Base-by-base conservation (phyloP, 2,329 filamentous ascomycete species). In the Emmonsiellopsis sp. region DNA sequence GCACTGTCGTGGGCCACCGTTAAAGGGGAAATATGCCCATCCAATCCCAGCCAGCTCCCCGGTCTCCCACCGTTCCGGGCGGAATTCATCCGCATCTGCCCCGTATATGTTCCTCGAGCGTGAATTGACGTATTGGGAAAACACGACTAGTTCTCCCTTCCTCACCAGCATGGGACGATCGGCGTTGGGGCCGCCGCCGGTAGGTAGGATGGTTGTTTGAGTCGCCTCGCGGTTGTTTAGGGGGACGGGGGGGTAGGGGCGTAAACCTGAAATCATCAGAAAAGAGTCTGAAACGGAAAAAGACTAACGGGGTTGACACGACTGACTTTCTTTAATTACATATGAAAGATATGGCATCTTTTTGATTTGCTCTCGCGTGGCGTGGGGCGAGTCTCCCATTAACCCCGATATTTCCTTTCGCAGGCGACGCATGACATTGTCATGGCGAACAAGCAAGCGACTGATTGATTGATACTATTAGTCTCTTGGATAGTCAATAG, bases 171-270 rank as follows among this genome's bases (percentile, higher is more conserved):
- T 58, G 9, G 65, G 66, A 1, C 58, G 55, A 1, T 61, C 54
- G 4, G 60, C 62, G 64, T 84, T 79, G 1, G 79, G 75, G 0
- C 85, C 84, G 51, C 83, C 84, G 55, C 84, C 66, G 7, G 55
- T 57, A 10, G 68, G 69, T 52, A 73, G 59, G 3, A 64, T 65
- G 3, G 71, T 73, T 38, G 69, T 69, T 15, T 56, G 55, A n/a
- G 63, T 57, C 2, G 67, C 65, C 11, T 61, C 57, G 31, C 69
- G 64, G 16, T 61, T 58, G 53, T 74, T 75, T 32, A 69, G 54
- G 1, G 71, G 71, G 5, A 74, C 69, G 5, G 65, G 61, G 1
- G 70, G 65, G 53, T 71, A 70, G 1, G 73, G 57, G 11, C 72
- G 67, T 31, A 74, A 59, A 6, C 62, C 65, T 60, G 41, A 31